Conservation (phyloP, 192 early-diverging fungal species). For the Diversispora epigaea region DNA sequence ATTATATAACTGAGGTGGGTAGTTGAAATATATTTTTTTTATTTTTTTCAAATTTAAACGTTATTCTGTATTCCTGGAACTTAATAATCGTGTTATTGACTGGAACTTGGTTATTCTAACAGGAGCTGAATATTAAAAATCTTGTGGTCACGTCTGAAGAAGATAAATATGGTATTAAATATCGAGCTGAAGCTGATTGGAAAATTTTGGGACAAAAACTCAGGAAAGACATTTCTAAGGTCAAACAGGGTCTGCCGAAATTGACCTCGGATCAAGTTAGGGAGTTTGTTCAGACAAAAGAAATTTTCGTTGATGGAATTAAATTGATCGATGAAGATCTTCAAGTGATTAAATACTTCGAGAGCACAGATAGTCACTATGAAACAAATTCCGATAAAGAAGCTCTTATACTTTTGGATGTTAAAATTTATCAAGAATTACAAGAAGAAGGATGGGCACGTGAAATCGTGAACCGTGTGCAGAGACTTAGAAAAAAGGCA, state of each 20-base stretch:
- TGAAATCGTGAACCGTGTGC: constrained; percentile 96
- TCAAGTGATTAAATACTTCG: constrained; percentile 84
- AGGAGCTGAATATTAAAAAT: constrained; percentile 87
- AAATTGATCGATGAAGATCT: constrained; percentile 80
- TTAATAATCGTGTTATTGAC: not conserved
- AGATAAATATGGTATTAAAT: constrained; percentile 88
- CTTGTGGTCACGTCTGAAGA: constrained; percentile 90
- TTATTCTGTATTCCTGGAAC: too few relatives aligned
- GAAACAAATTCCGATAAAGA: constrained; percentile 79
- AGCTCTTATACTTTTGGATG: constrained; percentile 86
- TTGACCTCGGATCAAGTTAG: constrained; percentile 77
- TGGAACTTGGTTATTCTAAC: not conserved
- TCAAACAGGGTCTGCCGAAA: constrained; percentile 79
- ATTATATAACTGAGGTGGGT: constrained; percentile 73
- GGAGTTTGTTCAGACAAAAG: constrained; percentile 67
- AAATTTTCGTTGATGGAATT: constrained; percentile 78
- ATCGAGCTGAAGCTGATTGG: constrained; percentile 86
- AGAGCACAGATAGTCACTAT: constrained; percentile 61
- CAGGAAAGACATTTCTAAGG: constrained; percentile 83
- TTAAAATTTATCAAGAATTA: constrained; percentile 74
- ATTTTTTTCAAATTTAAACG: not conserved
- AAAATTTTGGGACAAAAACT: constrained; percentile 87
- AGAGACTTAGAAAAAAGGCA: constrained; percentile 91
- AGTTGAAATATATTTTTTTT: not conserved
- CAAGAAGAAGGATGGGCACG: constrained; percentile 89